Conservation (phyloP, 192 early-diverging fungal genomes). For the Coemansia umbellata region DNA sequence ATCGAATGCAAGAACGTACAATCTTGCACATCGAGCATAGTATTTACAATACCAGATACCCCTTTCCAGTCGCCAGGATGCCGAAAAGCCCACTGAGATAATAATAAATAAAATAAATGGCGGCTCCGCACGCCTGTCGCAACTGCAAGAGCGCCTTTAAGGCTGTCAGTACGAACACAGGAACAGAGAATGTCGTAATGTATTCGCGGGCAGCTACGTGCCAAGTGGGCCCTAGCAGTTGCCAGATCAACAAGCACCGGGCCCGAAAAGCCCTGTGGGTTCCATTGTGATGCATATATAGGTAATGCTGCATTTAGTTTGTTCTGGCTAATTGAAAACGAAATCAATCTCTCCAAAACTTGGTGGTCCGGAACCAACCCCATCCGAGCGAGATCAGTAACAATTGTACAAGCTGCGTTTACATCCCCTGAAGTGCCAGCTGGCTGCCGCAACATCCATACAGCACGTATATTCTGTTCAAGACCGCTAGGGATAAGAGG, state of each 20-base stretch:
- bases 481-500: background rate
- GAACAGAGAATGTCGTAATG: constrained; percentile 22
- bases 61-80: constrained; percentile 8
- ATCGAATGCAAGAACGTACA: constrained; percentile 21
- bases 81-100: constrained; percentile 11
- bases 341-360: constrained; percentile 8
- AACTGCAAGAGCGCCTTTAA: background rate
- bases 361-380: constrained; percentile 7
- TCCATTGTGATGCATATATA: constrained; percentile 10
- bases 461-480: background rate
- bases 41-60: background rate
- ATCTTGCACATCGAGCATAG: background rate
- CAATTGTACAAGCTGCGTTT: background rate
- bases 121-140: constrained; percentile 3
- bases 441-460: constrained; percentile 29
- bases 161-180: constrained; percentile 8
- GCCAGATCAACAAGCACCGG: background rate
- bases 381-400: background rate
- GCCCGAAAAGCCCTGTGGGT: background rate
- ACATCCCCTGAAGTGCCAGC: constrained; percentile 4
- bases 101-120: constrained; percentile 7
- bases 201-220: constrained; percentile 5
- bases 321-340: constrained; percentile 9
- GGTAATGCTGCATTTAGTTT: background rate
- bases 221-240: background rate